Evolutionary conservation across 768 basidiomycete species (phyloP).

Genomic region (Antrodiella citrinella): DNA sequence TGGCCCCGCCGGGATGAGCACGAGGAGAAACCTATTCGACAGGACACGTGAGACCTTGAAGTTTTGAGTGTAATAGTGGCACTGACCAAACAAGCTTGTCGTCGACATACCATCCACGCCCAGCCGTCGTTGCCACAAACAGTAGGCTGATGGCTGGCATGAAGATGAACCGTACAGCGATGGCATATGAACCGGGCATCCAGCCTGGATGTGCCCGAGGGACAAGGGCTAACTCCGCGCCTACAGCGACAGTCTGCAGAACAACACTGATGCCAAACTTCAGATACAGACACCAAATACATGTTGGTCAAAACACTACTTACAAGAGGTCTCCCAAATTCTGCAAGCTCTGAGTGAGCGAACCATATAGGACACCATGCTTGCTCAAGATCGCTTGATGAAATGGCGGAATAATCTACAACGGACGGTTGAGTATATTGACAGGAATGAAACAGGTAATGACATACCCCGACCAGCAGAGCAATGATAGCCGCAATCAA

Average conservation of each 20-base stretch:
- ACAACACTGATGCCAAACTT: constrained; percentile 18
- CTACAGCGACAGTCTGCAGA: constrained; percentile 22
- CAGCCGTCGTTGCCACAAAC: constrained; percentile 20
- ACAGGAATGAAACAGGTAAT: background rate
- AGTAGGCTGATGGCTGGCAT: constrained; percentile 21
- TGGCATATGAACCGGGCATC: constrained; percentile 13
- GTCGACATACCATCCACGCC: constrained; percentile 19
- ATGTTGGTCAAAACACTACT: background rate
- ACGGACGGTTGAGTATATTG: background rate
- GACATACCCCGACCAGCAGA: constrained; percentile 17
- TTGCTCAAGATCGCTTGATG: constrained; percentile 13
- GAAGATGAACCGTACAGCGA: constrained; percentile 19
- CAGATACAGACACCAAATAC: background rate
- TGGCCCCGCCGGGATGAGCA: constrained; percentile 21
- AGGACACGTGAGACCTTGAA: background rate
- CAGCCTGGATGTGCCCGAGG: constrained; percentile 12
- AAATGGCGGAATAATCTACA: constrained; percentile 17
- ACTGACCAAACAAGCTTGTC: constrained; percentile 24
- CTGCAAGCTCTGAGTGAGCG: constrained; percentile 15
- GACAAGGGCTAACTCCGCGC: constrained; percentile 21
- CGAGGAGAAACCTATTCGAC: constrained; percentile 19
- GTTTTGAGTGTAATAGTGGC: background rate
- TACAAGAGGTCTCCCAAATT: constrained; percentile 24
- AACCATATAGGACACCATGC: constrained; percentile 17
- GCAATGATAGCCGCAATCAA: constrained; percentile 21